phyloP scores from a whole-genome alignment of 169 alveolate species.

The Plasmodium gaboni region DNA sequence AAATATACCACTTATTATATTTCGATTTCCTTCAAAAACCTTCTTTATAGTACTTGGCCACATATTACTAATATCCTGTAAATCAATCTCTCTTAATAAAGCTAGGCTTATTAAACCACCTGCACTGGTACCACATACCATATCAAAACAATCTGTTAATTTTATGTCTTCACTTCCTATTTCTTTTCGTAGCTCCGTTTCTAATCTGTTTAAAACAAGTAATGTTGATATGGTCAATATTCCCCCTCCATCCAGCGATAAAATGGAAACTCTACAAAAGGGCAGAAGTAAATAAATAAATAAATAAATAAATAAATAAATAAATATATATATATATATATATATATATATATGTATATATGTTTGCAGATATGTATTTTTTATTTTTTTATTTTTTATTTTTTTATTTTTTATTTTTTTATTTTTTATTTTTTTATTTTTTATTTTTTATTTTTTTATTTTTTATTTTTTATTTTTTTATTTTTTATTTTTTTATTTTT shows the following conservation, averaged over 20 bases:
- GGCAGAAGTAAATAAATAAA: neutral
- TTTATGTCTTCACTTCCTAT: slow-evolving; percentile 77
- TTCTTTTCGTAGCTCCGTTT: slow-evolving; percentile 78
- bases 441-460: neutral
- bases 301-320: no score
- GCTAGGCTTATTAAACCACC: slow-evolving; percentile 86
- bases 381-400: no score
- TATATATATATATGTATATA: no score
- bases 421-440: neutral
- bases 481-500: slow-evolving; percentile 1
- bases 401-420: no score
- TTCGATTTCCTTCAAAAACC: slow-evolving; percentile 82
- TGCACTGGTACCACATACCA: slow-evolving; percentile 86
- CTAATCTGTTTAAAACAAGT: slow-evolving; percentile 79
- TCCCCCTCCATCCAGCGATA: slow-evolving; percentile 87
- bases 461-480: neutral
- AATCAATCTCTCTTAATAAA: slow-evolving; percentile 80
- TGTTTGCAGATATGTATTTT: neutral
- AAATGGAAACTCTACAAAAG: slow-evolving; percentile 79
- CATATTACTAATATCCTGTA: slow-evolving; percentile 76
- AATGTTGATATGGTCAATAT: slow-evolving; percentile 84
- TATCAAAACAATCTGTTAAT: slow-evolving; percentile 85
- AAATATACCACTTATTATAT: slow-evolving; percentile 84
- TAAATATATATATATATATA: no score
- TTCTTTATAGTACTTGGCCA: slow-evolving; percentile 78